Evolutionary conservation across 108 stramenopile genomes (phyloP).

Genomic region (Cyclotella atomus): DNA sequence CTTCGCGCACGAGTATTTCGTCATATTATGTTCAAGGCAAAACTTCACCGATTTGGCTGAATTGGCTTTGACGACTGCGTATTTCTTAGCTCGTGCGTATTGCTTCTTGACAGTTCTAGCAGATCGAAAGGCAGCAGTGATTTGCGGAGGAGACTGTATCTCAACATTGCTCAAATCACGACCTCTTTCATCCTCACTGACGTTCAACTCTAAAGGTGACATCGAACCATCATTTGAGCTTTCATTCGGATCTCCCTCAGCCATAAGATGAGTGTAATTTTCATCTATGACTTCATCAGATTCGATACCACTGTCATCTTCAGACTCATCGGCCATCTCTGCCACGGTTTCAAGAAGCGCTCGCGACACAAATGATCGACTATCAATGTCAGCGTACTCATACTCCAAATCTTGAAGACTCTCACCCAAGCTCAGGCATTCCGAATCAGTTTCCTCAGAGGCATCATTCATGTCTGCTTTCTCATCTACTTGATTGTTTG

Average conservation of each 20-base stretch:
- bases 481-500: background rate
- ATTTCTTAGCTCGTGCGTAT: slow-evolving; percentile 5
- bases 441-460: background rate
- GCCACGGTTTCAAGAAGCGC: background rate
- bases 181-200: no score
- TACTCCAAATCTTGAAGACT: background rate
- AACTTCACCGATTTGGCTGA: slow-evolving; percentile 1
- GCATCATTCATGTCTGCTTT: background rate
- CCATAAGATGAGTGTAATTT: background rate
- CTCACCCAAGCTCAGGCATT: background rate
- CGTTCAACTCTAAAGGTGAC: no score
- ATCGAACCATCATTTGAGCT: no score
- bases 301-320: background rate
- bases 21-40: background rate
- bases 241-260: no score
- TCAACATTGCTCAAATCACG: no score
- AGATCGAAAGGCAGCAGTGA: slow-evolving; percentile 1
- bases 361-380: background rate
- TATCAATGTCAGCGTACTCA: background rate
- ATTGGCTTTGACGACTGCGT: slow-evolving; percentile 9
- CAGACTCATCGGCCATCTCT: slow-evolving; percentile 1
- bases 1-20: background rate
- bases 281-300: background rate
- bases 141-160: no score
- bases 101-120: slow-evolving; percentile 5